Evolutionary conservation across 2,329 filamentous ascomycete species (phyloP), one percentile per base, ranked within the genome.

Genomic region (Bipolaris sorokiniana): DNA sequence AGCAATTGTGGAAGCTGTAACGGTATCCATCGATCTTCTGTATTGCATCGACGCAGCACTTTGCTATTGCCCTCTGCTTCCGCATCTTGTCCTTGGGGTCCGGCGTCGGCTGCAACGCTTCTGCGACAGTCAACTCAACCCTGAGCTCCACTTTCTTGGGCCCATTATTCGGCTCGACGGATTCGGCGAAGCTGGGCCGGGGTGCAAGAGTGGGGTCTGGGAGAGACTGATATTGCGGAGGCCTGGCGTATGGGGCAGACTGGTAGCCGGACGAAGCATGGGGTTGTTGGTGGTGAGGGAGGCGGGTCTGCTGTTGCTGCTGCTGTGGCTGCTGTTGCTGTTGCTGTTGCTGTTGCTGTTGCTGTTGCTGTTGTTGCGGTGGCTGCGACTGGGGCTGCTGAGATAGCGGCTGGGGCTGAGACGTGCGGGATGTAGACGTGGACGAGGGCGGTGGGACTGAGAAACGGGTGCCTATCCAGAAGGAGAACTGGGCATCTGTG

Each of bases 1-100:
- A 81, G 59, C 78, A 79, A 57, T 82, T 81, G 70, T 81, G 80
- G 72, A 81, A 81, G 73, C 75, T 79, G 69, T 82, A 82, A 22
- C 77, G 74, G 66, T 76, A 82, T 54, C 79, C 79, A 63, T 82
- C 80, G 18, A 74, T 71, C n/a, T 68, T 67, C 62, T 81, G 77
- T 42, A 81, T 77, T 13, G 75, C 66, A 52, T 79, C 75, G 26
- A 81, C 73, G 56, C 79, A 75, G 55, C 76, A 77, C 62, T 80
- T 79, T 16, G 79, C 79, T 41, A 81, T 79, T 37, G 79, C 79
- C 23, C 79, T 69, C 63, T 82, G 80, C 62, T 77, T 77, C 40
- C 75, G 78, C 75, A 78, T 76, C 56, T 77, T 77, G 20, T 75
- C 71, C 50, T 76, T 76, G n/a, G 74, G 68, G 49, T 80, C 75